A percentile compares a stretch with the other conserved stretches of the same genome.
phyloP scores from a whole-genome alignment of 176 grass and related monocot species.

The Musa troglodytarum region DNA sequence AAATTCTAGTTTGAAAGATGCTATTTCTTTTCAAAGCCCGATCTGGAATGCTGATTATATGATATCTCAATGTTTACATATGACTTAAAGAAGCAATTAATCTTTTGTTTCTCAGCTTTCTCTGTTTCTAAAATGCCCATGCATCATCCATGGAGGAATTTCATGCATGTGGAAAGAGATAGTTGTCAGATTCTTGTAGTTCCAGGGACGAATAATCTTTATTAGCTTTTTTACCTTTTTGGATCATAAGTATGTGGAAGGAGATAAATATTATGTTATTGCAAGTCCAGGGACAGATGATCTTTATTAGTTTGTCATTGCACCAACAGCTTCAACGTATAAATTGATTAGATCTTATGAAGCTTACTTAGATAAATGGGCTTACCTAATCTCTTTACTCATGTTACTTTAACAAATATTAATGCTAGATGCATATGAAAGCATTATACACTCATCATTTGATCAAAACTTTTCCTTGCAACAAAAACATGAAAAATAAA shows the following conservation, averaged over 20 bases:
- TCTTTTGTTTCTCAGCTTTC: too few species aligned
- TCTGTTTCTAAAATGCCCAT: too few species aligned
- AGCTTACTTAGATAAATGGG: not conserved
- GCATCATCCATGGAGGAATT: too few species aligned
- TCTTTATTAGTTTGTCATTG: not conserved
- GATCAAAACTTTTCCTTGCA: too few species aligned
- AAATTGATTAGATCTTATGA: not conserved
- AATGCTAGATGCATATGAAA: not conserved
- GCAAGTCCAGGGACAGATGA: not conserved
- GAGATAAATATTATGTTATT: too few species aligned
- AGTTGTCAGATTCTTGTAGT: too few species aligned
- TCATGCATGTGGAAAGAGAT: too few species aligned
- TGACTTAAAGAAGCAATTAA: too few species aligned
- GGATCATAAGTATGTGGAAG: not conserved
- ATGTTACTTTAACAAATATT: not conserved
- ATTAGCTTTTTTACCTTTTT: not conserved
- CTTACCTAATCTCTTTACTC: not conserved
- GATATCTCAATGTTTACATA: too few species aligned
- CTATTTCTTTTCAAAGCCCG: not conserved
- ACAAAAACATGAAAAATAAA: too few species aligned
- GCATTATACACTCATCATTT: too few species aligned
- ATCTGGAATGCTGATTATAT: not conserved
- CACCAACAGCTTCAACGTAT: not conserved
- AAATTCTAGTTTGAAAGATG: not conserved
- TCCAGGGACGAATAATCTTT: not conserved